Evolutionary conservation across 345 rosid genomes (phyloP).

Genomic region (Fremontodendron californicum): DNA sequence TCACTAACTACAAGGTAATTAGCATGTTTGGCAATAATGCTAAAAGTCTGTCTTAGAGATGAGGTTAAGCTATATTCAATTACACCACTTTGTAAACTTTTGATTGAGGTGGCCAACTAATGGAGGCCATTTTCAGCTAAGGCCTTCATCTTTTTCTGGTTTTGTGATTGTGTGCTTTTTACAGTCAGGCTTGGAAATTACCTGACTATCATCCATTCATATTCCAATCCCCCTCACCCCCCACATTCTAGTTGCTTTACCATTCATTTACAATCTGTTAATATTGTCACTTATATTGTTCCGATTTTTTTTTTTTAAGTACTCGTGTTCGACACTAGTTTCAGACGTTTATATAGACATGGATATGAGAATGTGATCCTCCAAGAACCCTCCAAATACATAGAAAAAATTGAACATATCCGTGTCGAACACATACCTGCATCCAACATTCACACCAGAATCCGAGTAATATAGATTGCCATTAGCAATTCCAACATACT

Average conservation of each 20-base stretch:
- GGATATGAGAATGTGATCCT: too few relatives aligned
- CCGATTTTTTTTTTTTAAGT: not conserved
- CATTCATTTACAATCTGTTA: not conserved
- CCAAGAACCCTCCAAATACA: too few relatives aligned
- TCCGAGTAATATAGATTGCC: too few relatives aligned
- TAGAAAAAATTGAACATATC: too few relatives aligned
- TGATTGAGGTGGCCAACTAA: conserved; percentile 8
- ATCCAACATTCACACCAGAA: too few relatives aligned
- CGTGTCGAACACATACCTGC: too few relatives aligned
- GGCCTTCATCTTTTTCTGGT: conserved; percentile 23
- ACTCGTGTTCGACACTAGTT: too few relatives aligned
- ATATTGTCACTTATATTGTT: not conserved
- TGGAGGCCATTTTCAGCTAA: conserved; percentile 16
- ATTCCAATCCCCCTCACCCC: too few relatives aligned
- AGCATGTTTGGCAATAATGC: too few relatives aligned
- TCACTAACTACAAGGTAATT: conserved; percentile 15
- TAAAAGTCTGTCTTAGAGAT: not conserved
- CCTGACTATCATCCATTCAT: conserved; percentile 15
- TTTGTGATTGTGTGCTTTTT: conserved; percentile 27
- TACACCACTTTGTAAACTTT: not conserved
- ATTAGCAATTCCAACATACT: too few relatives aligned
- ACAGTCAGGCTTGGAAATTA: conserved; percentile 26
- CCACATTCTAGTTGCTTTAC: conserved; percentile 7
- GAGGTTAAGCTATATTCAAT: not conserved
- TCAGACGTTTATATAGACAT: too few relatives aligned